Percentiles rank a stretch among this genome's conserved stretches.
These are phyloP conservation scores for Rhododendron griersonianum DNA, from an alignment of 148 eudicot genomes.

Conservation along the genomic window DNA sequence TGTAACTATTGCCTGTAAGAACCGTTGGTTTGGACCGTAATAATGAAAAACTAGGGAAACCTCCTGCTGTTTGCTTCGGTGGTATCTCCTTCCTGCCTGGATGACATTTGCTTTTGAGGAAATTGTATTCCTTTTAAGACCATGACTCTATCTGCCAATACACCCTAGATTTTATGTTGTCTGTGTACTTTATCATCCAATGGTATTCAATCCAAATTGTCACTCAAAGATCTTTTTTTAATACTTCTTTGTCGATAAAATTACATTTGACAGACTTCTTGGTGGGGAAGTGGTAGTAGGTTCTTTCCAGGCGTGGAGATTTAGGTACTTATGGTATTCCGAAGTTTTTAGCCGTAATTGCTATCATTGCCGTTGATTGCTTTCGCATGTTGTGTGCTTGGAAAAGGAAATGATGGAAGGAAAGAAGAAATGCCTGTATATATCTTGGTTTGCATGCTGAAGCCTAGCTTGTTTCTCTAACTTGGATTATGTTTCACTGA, in stretches of 20 bases:
- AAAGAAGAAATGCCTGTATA: neutral
- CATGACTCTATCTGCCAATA: neutral
- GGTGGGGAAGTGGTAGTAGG: neutral
- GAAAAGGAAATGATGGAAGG: neutral
- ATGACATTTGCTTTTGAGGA: neutral
- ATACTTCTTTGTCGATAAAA: neutral
- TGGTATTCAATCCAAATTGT: neutral
- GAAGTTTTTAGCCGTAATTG: neutral
- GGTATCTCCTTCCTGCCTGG: neutral
- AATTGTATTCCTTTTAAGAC: neutral
- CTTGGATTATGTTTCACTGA: neutral
- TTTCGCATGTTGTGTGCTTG: neutral
- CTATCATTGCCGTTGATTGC: neutral
- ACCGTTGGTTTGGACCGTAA: neutral
- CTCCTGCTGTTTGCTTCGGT: neutral
- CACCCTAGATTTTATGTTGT: neutral
- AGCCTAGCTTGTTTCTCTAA: neutral
- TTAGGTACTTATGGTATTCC: neutral
- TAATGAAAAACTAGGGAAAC: neutral
- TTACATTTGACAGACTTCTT: neutral
- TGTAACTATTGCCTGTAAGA: neutral
- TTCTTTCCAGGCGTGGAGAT: neutral
- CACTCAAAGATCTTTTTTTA: neutral
- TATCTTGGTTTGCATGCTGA: neutral
- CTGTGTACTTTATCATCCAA: neutral